Base-by-base conservation (phyloP, 441 rosid genomes). In the Raphanus hybrid region DNA sequence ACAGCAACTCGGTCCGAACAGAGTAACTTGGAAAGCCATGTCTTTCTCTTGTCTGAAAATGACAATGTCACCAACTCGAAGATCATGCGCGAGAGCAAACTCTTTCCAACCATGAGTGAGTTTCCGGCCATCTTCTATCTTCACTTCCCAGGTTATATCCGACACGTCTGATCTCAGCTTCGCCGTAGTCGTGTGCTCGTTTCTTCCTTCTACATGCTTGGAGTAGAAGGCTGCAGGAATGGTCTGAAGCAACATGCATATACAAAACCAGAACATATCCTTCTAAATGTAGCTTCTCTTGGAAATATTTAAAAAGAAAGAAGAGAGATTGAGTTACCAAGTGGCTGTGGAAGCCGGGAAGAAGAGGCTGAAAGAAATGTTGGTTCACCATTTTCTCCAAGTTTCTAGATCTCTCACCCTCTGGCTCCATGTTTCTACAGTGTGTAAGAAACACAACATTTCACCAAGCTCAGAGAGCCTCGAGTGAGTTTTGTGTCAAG, bases 291-390 rank as follows among this genome's bases (percentile, higher is more conserved):
- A 70, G 35, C 6, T 70, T 11, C 8, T 29, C 10, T 20, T 12
- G 50, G 7, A 48, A 58, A 70, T 8, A 37, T 8, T 50, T 50
- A 1, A 50, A 50, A 14, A 29, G 14, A 76, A 9, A 39, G 16
- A 11, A 71, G 32, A 57, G 61, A 18, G 61, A 37, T 10, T 58
- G 18, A 70, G 35, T 77, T 77, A 77, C 81, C 81, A 77, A 48
- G 48, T 34, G 57, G 11, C 11, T 76, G 70, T 70, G 65, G 58
- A 70, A 76, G 34, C 66, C 80, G 0, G 70, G 71, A 64, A 76
- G 80, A 64, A 76, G 71, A 70, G 80, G 80, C 59, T 64, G 18
- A 64, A 76, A 76, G 75, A 76, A 76, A 55, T 71, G 64, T 66
- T 58, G 8, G 50, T 48, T 66, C 8, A 6, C 43, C 57, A 52